Evolutionary conservation across 139 green algal genomes (phyloP), one percentile per base, ranked within the genome.

Genomic region (Mesotaenium endlicherianum): DNA sequence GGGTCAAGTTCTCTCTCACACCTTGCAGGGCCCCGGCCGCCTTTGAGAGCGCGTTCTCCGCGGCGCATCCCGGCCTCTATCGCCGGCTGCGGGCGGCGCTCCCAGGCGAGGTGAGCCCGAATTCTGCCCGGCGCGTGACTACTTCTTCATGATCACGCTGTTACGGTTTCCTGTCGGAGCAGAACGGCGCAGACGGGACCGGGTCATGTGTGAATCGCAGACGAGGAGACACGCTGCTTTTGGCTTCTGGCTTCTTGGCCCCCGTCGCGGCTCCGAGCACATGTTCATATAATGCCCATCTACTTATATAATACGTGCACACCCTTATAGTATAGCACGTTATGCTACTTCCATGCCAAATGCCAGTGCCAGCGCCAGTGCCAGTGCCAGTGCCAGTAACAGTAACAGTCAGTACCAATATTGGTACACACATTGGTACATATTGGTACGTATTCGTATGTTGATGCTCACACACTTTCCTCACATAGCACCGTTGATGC

Each of bases 61-160:
- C 4, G 4, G 64, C 36, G 3, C n/a, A 83, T 84, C 77, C 77
- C n/a, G 14, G 17, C 3, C 69, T 84, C 4, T 84, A 83, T 64
- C 5, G 3, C 38, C 60, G 77, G 2, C 36, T 84, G 39, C 5
- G 82, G 69, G 30, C 31, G n/a, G 77, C 77, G 26, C 42, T 31
- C 6, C n/a, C 2, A 38, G 42, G 77, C 30, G 44, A 84, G 77
- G 77, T 84, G 8, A 45, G 16, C 49, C 36, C 16, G 16, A 20
- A 26, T 34, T 64, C 26, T 34, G 26, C 20, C 26, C 20, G 20
- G 53, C 26, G 26, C 20, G 53, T 34, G 20, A 34, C 26, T 26
- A 64, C 20, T 64, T 64, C 26, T 64, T 64, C 53, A n/a, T n/a
- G n/a, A n/a, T n/a, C n/a, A n/a, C n/a, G n/a, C 26, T 64, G 26